Evolutionary conservation across 2,329 filamentous ascomycete species (phyloP), one percentile per base, ranked within the genome.

Genomic region (Trichophyton mentagrophytes): DNA sequence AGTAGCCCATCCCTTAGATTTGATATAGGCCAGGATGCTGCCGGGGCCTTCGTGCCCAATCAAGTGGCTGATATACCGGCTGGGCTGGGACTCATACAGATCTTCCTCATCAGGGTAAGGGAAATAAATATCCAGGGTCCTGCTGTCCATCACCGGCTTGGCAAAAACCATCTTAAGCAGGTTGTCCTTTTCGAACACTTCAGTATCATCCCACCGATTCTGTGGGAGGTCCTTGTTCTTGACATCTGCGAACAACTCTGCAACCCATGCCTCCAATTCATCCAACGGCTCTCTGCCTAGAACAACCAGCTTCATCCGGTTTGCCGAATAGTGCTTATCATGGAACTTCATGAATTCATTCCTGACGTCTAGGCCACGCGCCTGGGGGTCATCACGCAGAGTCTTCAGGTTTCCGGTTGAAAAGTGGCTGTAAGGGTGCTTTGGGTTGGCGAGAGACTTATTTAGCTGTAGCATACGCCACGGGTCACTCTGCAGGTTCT

Each of bases 311-410:
- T 95, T 96, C 89, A 96, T 96, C 44, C 85, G 82, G 70, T 96
- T 96, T 62, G 91, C 89, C 1, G 91, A 96, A 74, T 96, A 96
- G 70, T 95, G 86, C 69, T 85, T 87, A 64, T 85, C 83, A 71
- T 96, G 89, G 69, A 96, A 96, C 65, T 90, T 86, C 66, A 96
- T 95, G 70, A 96, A 96, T 72, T 91, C 90, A 66, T 90, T 86
- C 57, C 91, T 83, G 27, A 96, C 88, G 71, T 93, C 89, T 67
- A 96, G 82, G 3, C 90, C 90, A 57, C 85, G 79, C 51, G 85
- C 82, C 70, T 93, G 85, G 1, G 91, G 91, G 3, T 87, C 80
- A 60, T 89, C 89, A 74, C 93, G 91, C 63, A 96, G 79, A 0
- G 90, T 89, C 70, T 93, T 85, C 63, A 91, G 82, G 70, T 91